Base-by-base conservation (phyloP, 1,284 basidiomycete genomes). In the Farysia itapuensis region DNA sequence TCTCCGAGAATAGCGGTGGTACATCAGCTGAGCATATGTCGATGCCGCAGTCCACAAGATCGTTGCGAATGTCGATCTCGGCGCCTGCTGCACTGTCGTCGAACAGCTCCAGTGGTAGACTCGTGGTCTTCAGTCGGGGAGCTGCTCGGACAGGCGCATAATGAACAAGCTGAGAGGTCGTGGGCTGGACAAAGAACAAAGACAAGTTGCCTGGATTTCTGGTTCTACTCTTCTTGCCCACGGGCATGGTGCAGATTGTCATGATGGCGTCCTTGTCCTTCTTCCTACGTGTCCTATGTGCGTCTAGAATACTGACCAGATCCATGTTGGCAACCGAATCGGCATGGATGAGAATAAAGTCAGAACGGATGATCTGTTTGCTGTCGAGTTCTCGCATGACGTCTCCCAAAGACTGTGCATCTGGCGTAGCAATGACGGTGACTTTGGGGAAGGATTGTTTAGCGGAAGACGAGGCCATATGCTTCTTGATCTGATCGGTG, bases 331-430 rank as follows among this genome's bases (percentile, higher is more conserved):
- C 92, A 57, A 98, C 88, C 46, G 95, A 84, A 74, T 97, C 94
- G 16, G 90, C 91, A 74, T 87, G 88, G 56, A 97, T 88, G 59
- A 99, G 86, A 19, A 76, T 43, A 35, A 76, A 77, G 43, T 98
- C 93, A 48, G 84, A 84, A 21, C 90, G 89, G 68, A 98, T 87
- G 68, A 98, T 84, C 65, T 91, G 86, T 43, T 71, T 58, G 25
- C 87, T 88, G 79, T 98, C 97, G 63, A 97, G 86, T 78, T 98
- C 93, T 53, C 95, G 86, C 82, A 99, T 85, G 23, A 92, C 92
- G 77, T 98, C 95, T 12, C 95, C 94, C 0, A 90, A 86, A 2
- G 91, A 91, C 77, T 86, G 87, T 2, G 91, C 92, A 70, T 89
- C 86, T 43, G 89, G 86, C 15, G 88, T 90, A 65, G 91, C 82